Evolutionary conservation across 1,139 yeast genomes (phyloP).

Genomic region (Magnusiomyces suaveolens): DNA sequence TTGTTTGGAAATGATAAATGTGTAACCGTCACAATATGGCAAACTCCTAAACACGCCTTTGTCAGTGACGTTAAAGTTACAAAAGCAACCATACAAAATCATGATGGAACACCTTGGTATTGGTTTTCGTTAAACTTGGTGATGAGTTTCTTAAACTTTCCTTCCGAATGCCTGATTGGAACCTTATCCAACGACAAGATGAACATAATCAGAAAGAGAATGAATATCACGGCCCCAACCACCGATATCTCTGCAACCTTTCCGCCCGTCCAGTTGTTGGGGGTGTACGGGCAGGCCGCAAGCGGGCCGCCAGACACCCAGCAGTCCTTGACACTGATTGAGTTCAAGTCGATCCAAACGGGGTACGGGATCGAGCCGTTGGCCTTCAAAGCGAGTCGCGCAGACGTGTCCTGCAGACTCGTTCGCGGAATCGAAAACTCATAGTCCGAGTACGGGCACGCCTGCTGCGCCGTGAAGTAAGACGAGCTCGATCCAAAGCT

Average conservation of each 20-base stretch:
- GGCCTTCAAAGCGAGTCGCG: conserved; percentile 18
- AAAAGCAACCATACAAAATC: no score
- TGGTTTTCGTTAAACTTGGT: conserved; percentile 41
- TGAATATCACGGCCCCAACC: conserved; percentile 47
- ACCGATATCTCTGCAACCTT: conserved; percentile 62
- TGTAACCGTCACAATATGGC: no score
- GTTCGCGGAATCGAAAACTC: conserved; percentile 50
- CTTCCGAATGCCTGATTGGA: conserved; percentile 48
- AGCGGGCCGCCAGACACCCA: conserved; percentile 83
- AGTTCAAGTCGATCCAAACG: conserved; percentile 80
- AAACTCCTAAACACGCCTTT: no score
- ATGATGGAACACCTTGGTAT: conserved; percentile 51
- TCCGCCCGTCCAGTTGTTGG: conserved; percentile 41
- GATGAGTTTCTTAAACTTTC: conserved; percentile 44
- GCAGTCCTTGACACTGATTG: conserved; percentile 61
- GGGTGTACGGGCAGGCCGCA: conserved; percentile 68
- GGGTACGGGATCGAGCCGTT: conserved; percentile 19
- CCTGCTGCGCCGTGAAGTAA: conserved; percentile 2
- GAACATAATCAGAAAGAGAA: conserved; percentile 37
- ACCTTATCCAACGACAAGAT: conserved; percentile 31
- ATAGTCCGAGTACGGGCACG: conserved; percentile 2
- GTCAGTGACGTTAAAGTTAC: no score
- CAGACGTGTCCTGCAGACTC: conserved; percentile 38
- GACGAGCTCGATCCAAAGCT: conserved; percentile 4
- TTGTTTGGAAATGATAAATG: no score